Percentiles rank a stretch among this genome's conserved stretches.
phyloP scores from a whole-genome alignment of 805 yeast species.

The Candida alai region DNA sequence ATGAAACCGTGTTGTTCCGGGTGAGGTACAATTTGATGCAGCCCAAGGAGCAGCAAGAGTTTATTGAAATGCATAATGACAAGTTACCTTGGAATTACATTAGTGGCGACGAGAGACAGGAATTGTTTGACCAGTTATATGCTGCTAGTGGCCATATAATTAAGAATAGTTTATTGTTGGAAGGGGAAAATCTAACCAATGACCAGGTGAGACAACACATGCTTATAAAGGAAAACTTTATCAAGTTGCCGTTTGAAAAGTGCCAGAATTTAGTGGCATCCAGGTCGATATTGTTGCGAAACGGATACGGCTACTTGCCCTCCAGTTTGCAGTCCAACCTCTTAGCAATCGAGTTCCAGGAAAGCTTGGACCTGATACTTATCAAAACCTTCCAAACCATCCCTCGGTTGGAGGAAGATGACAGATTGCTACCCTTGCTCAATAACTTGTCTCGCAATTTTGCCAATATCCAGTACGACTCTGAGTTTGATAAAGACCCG shows the following conservation, averaged over 20 bases:
- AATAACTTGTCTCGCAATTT: slow-evolving; percentile 64
- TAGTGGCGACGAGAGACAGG: slow-evolving; percentile 53
- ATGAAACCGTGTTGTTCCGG: slow-evolving; percentile 73
- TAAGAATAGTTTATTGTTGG: slow-evolving; percentile 29
- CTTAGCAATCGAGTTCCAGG: slow-evolving; percentile 64
- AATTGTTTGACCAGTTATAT: slow-evolving; percentile 45
- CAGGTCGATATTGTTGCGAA: slow-evolving; percentile 62
- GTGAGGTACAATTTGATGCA: slow-evolving; percentile 66
- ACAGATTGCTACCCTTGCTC: slow-evolving; percentile 79
- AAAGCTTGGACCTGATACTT: slow-evolving; percentile 48
- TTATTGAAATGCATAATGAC: slow-evolving; percentile 51
- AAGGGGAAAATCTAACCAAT: slow-evolving; percentile 32
- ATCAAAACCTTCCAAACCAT: slow-evolving; percentile 68
- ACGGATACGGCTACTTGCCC: slow-evolving; percentile 83
- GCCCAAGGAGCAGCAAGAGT: slow-evolving; percentile 62
- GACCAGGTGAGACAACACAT: slow-evolving; percentile 53
- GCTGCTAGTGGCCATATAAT: slow-evolving; percentile 51
- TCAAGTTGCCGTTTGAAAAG: slow-evolving; percentile 83
- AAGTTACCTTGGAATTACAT: slow-evolving; percentile 68
- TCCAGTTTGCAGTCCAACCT: slow-evolving; percentile 72
- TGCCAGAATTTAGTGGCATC: slow-evolving; percentile 73
- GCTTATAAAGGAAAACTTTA: slow-evolving; percentile 55
- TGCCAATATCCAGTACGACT: slow-evolving; percentile 47
- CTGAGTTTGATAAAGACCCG: slow-evolving; percentile 31
- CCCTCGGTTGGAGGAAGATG: slow-evolving; percentile 88